These are phyloP conservation scores for Rickenella mellea DNA, from an alignment of 768 basidiomycete species.

Conservation along the genomic window DNA sequence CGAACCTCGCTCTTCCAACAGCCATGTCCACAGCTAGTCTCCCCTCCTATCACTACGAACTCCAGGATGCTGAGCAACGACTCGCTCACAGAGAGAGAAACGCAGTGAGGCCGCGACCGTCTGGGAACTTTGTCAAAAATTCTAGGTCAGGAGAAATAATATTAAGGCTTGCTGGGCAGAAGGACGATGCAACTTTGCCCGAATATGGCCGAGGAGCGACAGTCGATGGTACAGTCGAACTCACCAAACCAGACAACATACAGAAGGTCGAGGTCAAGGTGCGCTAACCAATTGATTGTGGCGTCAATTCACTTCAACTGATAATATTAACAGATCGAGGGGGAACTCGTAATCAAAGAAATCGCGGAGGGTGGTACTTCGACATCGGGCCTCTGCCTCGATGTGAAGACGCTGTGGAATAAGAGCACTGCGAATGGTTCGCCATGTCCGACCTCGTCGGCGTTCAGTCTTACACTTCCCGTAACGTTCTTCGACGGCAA, in stretches of 20 bases:
- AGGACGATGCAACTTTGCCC: slow-evolving; percentile 40
- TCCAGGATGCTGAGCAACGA: slow-evolving; percentile 42
- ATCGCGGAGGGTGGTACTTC: slow-evolving; percentile 58
- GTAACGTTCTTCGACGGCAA: slow-evolving; percentile 45
- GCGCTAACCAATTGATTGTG: slow-evolving; percentile 5
- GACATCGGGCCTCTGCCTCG: slow-evolving; percentile 40
- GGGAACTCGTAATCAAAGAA: slow-evolving; percentile 47
- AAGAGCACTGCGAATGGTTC: slow-evolving; percentile 29
- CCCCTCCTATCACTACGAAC: slow-evolving; percentile 49
- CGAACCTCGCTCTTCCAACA: no score
- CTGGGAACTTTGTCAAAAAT: slow-evolving; percentile 48
- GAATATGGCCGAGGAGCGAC: slow-evolving; percentile 42
- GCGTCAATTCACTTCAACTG: slow-evolving; percentile 3
- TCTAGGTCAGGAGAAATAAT: slow-evolving; percentile 43
- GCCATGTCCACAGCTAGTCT: slow-evolving; percentile 53
- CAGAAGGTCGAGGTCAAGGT: slow-evolving; percentile 60
- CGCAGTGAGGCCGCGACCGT: slow-evolving; percentile 24
- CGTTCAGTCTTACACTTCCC: slow-evolving; percentile 51
- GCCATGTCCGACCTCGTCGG: slow-evolving; percentile 42
- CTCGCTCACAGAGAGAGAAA: slow-evolving; percentile 34
- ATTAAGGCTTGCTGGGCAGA: slow-evolving; percentile 44
- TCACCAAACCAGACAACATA: slow-evolving; percentile 45
- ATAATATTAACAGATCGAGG: slow-evolving; percentile 42
- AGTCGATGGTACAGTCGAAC: slow-evolving; percentile 47
- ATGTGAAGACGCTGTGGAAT: slow-evolving; percentile 47